Conservation (phyloP, 2,329 filamentous ascomycete species). For the Furcasterigmium furcatum region DNA sequence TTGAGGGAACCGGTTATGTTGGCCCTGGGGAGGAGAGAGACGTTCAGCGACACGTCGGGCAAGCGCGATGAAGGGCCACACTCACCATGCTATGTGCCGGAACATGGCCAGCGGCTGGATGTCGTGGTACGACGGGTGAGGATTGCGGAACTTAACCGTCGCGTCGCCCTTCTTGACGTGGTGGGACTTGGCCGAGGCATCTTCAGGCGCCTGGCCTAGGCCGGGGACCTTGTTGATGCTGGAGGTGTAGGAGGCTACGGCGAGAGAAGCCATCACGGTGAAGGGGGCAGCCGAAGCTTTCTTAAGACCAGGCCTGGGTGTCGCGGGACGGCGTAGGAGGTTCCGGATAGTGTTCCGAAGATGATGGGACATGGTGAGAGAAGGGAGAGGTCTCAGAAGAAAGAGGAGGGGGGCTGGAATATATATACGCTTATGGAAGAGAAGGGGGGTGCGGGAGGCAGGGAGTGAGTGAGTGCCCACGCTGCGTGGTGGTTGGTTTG, state of each 20-base stretch:
- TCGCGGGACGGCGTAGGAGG: constrained; percentile 6
- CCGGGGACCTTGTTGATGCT: constrained; percentile 29
- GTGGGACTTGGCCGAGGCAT: constrained; percentile 42
- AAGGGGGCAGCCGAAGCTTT: constrained; percentile 7
- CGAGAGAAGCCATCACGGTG: constrained; percentile 9
- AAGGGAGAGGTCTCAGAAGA: neutral
- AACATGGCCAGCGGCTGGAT: constrained; percentile 17
- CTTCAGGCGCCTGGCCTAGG: constrained; percentile 31
- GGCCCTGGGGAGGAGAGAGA: constrained; percentile 21
- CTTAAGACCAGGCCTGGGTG: constrained; percentile 6
- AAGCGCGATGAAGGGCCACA: neutral
- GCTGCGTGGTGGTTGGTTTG: neutral
- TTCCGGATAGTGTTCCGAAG: constrained; percentile 5
- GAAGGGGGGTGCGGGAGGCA: neutral
- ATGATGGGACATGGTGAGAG: neutral
- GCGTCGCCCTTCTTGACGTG: constrained; percentile 40
- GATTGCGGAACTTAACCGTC: constrained; percentile 44
- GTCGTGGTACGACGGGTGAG: constrained; percentile 41
- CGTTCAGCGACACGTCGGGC: neutral
- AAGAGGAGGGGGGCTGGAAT: neutral
- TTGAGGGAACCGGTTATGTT: constrained; percentile 35
- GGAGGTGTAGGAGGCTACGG: constrained; percentile 16
- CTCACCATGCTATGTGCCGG: constrained; percentile 32
- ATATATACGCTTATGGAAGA: neutral
- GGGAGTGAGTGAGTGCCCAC: neutral